Evolutionary conservation across 2,329 filamentous ascomycete genomes (phyloP).

Genomic region (Tolypocladium sp.): DNA sequence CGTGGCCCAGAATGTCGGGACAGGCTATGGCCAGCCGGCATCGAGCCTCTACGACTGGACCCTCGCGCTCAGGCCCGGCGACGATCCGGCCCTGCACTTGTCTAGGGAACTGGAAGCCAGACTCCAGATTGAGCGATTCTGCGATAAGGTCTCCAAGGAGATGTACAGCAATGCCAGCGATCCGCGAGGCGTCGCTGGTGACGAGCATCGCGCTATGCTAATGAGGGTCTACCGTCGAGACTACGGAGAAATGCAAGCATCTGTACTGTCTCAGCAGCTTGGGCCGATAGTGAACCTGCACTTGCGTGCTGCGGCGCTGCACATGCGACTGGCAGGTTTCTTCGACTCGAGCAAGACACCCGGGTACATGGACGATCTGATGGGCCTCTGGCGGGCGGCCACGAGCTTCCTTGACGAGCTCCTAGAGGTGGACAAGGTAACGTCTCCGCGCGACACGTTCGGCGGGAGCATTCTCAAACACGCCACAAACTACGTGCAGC

Average conservation of each 20-base stretch:
- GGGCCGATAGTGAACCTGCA: constrained; percentile 55
- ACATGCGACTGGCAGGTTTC: constrained; percentile 70
- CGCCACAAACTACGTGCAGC: constrained; percentile 68
- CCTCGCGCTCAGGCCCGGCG: constrained; percentile 49
- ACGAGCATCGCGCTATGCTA: constrained; percentile 57
- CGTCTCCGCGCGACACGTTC: constrained; percentile 33
- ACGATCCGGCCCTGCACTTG: constrained; percentile 49
- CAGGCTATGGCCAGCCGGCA: constrained; percentile 73
- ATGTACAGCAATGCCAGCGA: constrained; percentile 73
- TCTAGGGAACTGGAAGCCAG: constrained; percentile 56
- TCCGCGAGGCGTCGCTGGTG: constrained; percentile 57
- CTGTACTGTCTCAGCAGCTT: constrained; percentile 48
- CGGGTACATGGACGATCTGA: constrained; percentile 64
- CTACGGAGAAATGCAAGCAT: constrained; percentile 52
- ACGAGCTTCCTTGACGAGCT: constrained; percentile 60
- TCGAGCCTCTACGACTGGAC: constrained; percentile 72
- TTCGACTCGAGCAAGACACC: constrained; percentile 68
- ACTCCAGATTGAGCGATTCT: constrained; percentile 64
- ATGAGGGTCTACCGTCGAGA: constrained; percentile 59
- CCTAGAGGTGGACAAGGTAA: constrained; percentile 41
- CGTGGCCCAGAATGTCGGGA: constrained; percentile 73
- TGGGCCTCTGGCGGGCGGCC: constrained; percentile 66
- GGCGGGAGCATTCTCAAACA: constrained; percentile 52
- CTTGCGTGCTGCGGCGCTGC: constrained; percentile 62
- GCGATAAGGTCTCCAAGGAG: constrained; percentile 68